A percentile compares a stretch with the other conserved stretches of the same genome.
phyloP scores from a whole-genome alignment of 23 red algal genomes.

The Cyanidiococcus yangmingshanensis region DNA sequence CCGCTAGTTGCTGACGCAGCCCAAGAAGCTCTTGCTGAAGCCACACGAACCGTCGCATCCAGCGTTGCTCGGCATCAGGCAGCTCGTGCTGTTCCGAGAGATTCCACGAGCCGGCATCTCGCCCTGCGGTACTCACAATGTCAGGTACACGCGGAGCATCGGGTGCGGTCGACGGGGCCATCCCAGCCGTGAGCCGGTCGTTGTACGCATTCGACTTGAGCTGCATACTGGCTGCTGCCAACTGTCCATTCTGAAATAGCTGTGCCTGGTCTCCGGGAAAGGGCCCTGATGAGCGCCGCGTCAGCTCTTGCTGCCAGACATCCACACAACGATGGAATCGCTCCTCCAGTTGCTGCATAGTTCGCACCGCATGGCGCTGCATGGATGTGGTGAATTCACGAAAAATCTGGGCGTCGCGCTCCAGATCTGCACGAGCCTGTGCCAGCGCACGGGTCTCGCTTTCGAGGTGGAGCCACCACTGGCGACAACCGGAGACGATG shows the following conservation, averaged over 20 bases:
- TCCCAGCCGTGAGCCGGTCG: background rate
- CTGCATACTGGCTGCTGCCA: background rate
- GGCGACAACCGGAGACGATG: background rate
- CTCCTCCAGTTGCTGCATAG: background rate
- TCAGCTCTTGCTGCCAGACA: background rate
- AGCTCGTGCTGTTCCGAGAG: background rate
- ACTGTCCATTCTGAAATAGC: background rate
- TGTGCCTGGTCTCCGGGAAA: background rate
- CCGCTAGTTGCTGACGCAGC: background rate
- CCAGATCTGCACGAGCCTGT: background rate
- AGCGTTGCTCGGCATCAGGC: background rate
- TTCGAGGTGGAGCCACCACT: background rate
- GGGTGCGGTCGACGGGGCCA: background rate
- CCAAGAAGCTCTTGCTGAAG: background rate
- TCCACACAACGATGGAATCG: background rate
- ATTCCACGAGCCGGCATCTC: background rate
- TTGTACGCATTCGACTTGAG: background rate
- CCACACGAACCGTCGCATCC: background rate
- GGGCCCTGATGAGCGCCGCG: background rate
- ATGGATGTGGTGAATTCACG: background rate
- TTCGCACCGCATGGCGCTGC: background rate
- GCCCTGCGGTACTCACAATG: background rate
- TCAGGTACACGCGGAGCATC: background rate
- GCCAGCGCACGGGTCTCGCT: background rate
- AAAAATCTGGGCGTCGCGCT: background rate